Base-by-base conservation (phyloP, 1,284 basidiomycete genomes). In the Puccinia polysora region DNA sequence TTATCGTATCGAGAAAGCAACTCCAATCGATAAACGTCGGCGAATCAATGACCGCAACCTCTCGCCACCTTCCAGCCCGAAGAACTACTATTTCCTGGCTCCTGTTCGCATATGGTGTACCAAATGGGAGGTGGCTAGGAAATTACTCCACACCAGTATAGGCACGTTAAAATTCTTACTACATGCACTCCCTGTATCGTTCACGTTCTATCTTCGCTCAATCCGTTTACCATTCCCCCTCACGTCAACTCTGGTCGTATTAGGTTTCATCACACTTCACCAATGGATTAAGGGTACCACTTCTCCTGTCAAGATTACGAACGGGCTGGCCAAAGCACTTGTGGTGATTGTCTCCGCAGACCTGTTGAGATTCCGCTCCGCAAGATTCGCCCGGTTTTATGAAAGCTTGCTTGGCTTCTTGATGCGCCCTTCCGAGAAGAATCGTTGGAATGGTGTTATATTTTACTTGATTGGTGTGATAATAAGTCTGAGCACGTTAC, bases 401-500 rank as follows among this genome's bases (percentile, higher is more conserved):
- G 56, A 60, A 28, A 23, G 18, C 25, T 32, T 70, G 2, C 45
- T 70, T 7, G 67, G 67, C 30, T 60, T 60, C 32, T 36, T 70
- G 28, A 70, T 70, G 67, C 55, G 67, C 4, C 67, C 67, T 1
- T 20, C 43, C 20, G 67, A 70, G n/a, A 49, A 60, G n/a, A 47
- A 43, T 5, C 8, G 40, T n/a, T 70, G 67, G 67, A 70, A 70
- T 28, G 67, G 67, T 2, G 67, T 70, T 30, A 70, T 70, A 38
- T 70, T 70, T 36, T 70, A 70, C 40, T 23, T 70, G 15, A n/a
- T 70, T 15, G 67, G 67, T 10, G 67, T 60, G 18, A 70, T 70
- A 38, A 60, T 50, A n/a, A 70, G 56, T 30, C 49, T 70, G 20
- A 34, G 18, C 1, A 70, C 56, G 25, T 28, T 70, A n/a, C 67